Evolutionary conservation across 2,329 filamentous ascomycete species (phyloP).

Genomic region (Lasiodiplodia sp.): DNA sequence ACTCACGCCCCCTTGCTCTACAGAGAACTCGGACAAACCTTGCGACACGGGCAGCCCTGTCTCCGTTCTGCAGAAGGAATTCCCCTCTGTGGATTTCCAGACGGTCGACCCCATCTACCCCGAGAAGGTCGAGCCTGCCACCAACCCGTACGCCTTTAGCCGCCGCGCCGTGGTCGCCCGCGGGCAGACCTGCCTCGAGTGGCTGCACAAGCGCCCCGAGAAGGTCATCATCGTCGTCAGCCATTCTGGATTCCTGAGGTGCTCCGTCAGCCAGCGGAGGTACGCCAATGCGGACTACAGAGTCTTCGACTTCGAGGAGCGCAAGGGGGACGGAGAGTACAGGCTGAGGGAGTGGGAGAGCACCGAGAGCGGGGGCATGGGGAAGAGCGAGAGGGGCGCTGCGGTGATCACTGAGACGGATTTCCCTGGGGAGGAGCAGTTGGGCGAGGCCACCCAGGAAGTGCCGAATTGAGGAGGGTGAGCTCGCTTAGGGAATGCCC

Average conservation of each 20-base stretch:
- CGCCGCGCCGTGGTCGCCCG: constrained; percentile 62
- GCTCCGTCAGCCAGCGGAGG: constrained; percentile 59
- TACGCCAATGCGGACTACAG: constrained; percentile 70
- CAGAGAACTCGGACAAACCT: constrained; percentile 56
- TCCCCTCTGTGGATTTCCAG: constrained; percentile 65
- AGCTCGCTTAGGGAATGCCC: background rate
- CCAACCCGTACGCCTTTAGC: constrained; percentile 62
- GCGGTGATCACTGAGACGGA: constrained; percentile 34
- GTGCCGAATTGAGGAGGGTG: constrained; percentile 10
- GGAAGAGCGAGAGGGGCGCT: constrained; percentile 53
- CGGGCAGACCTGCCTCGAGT: constrained; percentile 59
- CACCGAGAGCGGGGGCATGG: constrained; percentile 60
- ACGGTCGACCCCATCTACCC: constrained; percentile 63
- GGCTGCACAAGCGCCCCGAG: constrained; percentile 63
- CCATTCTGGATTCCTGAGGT: constrained; percentile 69
- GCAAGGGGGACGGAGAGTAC: constrained; percentile 43
- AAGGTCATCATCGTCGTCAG: constrained; percentile 70
- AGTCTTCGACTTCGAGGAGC: constrained; percentile 63
- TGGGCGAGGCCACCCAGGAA: constrained; percentile 15
- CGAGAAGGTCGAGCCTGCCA: constrained; percentile 62
- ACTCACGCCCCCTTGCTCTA: background rate
- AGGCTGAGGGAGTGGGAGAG: constrained; percentile 57
- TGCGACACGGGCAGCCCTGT: constrained; percentile 68
- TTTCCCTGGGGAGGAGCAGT: constrained; percentile 35
- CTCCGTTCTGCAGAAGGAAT: constrained; percentile 54